Percentiles rank a stretch among this genome's conserved stretches.
Evolutionary conservation across 192 early-diverging fungal species (phyloP).

Genomic region (Backusella tuberculispora): DNA sequence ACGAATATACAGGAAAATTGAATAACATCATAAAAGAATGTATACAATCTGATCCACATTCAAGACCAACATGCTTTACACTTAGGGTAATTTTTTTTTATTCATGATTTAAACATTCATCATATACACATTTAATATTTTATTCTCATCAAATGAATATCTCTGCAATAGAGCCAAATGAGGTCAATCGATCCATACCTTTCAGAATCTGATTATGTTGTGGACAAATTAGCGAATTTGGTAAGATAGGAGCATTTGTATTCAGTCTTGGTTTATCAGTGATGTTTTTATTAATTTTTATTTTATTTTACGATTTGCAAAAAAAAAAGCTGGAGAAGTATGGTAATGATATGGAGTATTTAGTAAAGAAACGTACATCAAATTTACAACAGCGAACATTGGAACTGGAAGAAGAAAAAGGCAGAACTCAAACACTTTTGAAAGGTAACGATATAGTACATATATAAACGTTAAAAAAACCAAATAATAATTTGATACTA

Average conservation of each 20-base stretch:
- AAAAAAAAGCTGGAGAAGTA: conserved; percentile 44
- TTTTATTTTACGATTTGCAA: too few relatives aligned
- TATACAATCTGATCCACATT: background rate
- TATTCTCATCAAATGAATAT: too few relatives aligned
- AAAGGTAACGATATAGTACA: conserved; percentile 9
- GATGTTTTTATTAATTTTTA: background rate
- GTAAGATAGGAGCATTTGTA: conserved; percentile 8
- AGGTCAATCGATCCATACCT: conserved; percentile 15
- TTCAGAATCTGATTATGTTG: conserved; percentile 6
- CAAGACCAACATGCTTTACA: conserved; percentile 5
- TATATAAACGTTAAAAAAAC: too few relatives aligned
- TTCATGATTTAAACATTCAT: background rate
- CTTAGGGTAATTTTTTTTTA: conserved; percentile 6
- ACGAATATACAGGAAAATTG: background rate
- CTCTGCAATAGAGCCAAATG: conserved; percentile 7
- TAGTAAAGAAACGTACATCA: conserved; percentile 43
- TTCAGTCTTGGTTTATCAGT: background rate
- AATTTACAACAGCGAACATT: conserved; percentile 47
- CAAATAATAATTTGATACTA: too few relatives aligned
- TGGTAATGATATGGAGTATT: conserved; percentile 51
- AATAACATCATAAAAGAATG: background rate
- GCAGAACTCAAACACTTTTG: conserved; percentile 40
- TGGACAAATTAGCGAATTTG: conserved; percentile 49
- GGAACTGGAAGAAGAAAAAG: conserved; percentile 50
- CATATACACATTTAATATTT: background rate